Conservation (phyloP, 208 protist species). For the Wallacemonas sp. region DNA sequence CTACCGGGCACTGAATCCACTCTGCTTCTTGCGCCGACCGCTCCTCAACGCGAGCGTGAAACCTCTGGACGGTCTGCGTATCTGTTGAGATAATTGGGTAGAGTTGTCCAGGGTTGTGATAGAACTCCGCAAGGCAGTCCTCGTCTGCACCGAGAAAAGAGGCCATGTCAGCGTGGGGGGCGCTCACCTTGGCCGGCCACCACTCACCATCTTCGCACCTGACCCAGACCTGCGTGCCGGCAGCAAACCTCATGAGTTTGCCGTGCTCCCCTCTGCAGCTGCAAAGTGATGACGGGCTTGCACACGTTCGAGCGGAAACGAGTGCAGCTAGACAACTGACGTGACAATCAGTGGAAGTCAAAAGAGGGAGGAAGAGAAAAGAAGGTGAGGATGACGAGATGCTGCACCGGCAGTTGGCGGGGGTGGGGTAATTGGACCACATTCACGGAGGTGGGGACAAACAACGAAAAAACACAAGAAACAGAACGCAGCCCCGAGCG, state of each 20-base stretch:
- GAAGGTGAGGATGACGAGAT: no score
- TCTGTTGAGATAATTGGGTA: constrained; percentile 44
- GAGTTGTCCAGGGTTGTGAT: constrained; percentile 60
- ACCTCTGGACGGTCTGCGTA: constrained; percentile 20
- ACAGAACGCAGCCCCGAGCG: no score
- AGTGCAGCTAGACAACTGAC: no score
- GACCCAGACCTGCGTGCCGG: constrained; percentile 66
- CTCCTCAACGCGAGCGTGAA: constrained; percentile 30
- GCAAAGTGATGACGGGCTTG: no score
- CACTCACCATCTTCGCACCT: constrained; percentile 79
- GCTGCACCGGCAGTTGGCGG: no score
- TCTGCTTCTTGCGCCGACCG: constrained; percentile 36
- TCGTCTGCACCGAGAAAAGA: constrained; percentile 25
- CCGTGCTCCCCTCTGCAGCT: no score
- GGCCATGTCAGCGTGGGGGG: constrained; percentile 17
- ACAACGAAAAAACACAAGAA: constrained; percentile 21
- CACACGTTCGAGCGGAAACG: no score
- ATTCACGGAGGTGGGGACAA: no score
- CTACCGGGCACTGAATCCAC: constrained; percentile 30
- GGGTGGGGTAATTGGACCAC: no score
- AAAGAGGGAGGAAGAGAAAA: no score
- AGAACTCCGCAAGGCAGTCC: constrained; percentile 77
- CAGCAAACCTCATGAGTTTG: constrained; percentile 30
- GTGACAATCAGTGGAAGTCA: no score
- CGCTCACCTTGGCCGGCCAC: constrained; percentile 68